Conservation (phyloP, 768 basidiomycete species). For the Asterophora parasitica region DNA sequence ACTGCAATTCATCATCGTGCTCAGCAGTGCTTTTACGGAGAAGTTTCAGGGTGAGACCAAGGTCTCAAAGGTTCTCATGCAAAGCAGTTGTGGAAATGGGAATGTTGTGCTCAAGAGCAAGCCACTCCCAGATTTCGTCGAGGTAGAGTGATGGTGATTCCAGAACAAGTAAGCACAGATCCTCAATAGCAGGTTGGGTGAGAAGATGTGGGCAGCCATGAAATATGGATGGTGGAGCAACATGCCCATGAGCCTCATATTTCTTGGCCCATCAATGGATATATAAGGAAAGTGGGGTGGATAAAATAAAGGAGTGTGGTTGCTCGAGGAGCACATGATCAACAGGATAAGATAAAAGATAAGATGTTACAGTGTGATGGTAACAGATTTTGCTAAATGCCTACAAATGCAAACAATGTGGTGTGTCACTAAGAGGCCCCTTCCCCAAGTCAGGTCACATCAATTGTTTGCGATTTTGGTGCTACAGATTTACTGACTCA, state of each 20-base stretch:
- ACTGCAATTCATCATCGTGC: constrained; percentile 14
- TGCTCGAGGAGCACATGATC: no score
- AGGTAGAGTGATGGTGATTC: constrained; percentile 18
- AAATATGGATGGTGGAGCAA: neutral
- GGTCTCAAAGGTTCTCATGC: constrained; percentile 13
- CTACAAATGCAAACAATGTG: neutral
- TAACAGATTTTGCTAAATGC: no score
- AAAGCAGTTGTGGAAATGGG: constrained; percentile 15
- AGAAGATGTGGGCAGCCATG: constrained; percentile 5
- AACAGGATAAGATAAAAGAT: no score
- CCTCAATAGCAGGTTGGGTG: constrained; percentile 7
- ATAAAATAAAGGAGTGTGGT: no score
- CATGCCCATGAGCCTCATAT: no score
- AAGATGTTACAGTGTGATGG: no score
- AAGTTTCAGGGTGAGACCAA: constrained; percentile 21
- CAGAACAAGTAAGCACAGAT: constrained; percentile 8
- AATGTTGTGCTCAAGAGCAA: constrained; percentile 12
- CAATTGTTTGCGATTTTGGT: neutral
- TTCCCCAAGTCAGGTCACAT: neutral
- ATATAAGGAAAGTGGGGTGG: no score
- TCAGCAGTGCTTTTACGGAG: constrained; percentile 17
- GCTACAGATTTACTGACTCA: neutral
- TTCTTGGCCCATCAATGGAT: no score
- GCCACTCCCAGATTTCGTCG: constrained; percentile 21
- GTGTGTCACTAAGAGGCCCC: neutral